phyloP scores from a whole-genome alignment of 768 basidiomycete genomes.

The Lactifluus piperatus region DNA sequence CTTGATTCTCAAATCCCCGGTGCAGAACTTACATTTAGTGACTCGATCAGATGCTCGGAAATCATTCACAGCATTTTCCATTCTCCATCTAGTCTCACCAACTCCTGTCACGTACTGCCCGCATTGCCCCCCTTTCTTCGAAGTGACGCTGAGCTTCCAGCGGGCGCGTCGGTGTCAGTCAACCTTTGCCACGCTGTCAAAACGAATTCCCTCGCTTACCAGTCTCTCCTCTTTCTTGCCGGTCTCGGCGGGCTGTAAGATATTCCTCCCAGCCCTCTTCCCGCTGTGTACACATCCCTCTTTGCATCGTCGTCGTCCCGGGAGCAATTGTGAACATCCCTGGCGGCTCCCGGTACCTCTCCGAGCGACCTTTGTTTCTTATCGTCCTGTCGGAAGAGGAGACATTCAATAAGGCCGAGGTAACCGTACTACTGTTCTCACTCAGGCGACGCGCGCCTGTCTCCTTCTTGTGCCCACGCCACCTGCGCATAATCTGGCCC shows the following conservation, averaged over 20 bases:
- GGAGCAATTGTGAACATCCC: constrained; percentile 71
- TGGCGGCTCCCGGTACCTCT: constrained; percentile 51
- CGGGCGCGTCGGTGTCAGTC: neutral
- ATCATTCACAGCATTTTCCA: no score
- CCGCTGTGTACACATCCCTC: constrained; percentile 30
- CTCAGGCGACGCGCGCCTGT: constrained; percentile 65
- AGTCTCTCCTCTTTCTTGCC: neutral
- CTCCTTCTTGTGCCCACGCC: constrained; percentile 44
- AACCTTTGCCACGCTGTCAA: neutral
- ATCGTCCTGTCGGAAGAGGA: constrained; percentile 41
- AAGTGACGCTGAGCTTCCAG: neutral
- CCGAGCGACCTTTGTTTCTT: constrained; percentile 72
- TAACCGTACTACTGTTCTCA: constrained; percentile 48
- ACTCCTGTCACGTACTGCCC: neutral
- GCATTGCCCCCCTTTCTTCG: neutral
- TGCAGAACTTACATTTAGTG: no score
- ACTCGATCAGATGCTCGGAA: no score
- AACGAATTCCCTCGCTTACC: neutral
- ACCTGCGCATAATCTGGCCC: constrained; percentile 23
- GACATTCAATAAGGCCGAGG: constrained; percentile 21
- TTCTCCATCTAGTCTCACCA: neutral
- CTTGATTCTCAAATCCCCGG: neutral
- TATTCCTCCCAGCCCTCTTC: neutral
- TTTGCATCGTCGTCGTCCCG: constrained; percentile 60
- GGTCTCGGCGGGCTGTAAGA: neutral